Conservation (phyloP, 2,329 filamentous ascomycete species). For the Cladorrhinum sp. region DNA sequence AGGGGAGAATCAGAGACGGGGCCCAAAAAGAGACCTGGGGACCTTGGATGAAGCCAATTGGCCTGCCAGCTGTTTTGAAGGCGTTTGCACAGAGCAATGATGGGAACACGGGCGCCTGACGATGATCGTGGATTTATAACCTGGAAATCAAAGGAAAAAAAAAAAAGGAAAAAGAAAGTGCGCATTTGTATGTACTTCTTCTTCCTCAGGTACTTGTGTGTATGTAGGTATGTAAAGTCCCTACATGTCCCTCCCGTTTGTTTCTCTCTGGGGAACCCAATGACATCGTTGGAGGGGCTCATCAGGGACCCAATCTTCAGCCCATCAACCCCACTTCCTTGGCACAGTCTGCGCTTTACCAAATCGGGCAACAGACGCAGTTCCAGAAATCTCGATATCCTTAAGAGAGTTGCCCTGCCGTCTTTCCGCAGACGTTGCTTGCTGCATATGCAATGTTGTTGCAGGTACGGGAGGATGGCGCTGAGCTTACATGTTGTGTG, state of each 20-base stretch:
- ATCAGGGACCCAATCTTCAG: constrained; percentile 1
- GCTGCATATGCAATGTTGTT: not conserved
- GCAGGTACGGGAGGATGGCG: not conserved
- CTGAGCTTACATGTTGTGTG: not conserved
- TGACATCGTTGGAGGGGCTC: constrained; percentile 11
- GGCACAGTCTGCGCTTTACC: not conserved
- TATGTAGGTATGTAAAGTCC: not conserved
- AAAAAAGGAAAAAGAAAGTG: not conserved
- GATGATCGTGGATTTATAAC: not conserved
- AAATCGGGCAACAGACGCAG: not conserved
- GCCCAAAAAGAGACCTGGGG: not conserved
- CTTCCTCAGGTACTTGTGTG: too few relatives aligned
- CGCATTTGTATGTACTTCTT: not conserved
- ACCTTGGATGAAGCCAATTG: not conserved
- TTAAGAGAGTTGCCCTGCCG: not conserved
- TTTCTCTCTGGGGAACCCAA: constrained; percentile 1
- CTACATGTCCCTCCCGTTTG: not conserved
- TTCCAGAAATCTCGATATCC: not conserved
- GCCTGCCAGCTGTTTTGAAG: not conserved
- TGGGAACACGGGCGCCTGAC: not conserved
- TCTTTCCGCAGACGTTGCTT: not conserved
- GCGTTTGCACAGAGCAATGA: not conserved
- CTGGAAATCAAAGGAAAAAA: too few relatives aligned
- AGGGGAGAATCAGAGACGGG: not conserved
- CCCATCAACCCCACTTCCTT: not conserved